Base-by-base conservation (phyloP, 805 yeast species). In the Candida manassasensis region DNA sequence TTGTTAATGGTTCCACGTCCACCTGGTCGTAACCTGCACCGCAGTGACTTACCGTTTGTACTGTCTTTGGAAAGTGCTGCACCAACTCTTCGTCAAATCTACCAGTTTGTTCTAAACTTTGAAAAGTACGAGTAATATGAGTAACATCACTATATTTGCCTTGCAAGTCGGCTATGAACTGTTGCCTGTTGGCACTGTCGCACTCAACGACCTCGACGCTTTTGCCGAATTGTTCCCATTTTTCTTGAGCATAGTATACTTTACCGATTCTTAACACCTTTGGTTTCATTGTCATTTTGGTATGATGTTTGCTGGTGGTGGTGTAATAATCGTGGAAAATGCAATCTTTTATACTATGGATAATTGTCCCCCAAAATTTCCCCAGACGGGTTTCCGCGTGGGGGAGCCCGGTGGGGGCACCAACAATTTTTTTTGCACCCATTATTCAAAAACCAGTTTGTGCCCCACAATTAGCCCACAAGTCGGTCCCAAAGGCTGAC, bases 11-110 rank as follows among this genome's bases (percentile, higher is more conserved):
- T 16, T 61, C 63, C 3, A 75, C 70, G 43, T 81, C 84, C 29
- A 81, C 64, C 56, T 81, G 87, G 52, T 82, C 90, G 55, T 82
- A 81, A 4, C 84, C 89, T 0, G 90, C 90, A 38, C 89, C 89
- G 40, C 69, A 61, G 53, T 81, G 86, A 41, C 76, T 63, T 10
- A 82, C 60, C 10, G 74, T 61, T 39, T 67, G 65, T 5, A 82
- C 66, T 0, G 77, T 53, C 2, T 57, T 37, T 3, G 90, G 90
- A 36, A 82, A 62, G 18, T 69, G 67, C 7, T 56, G 44, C 14
- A 75, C 68, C 42, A 82, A 52, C 45, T 82, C 88, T 32, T 63
- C 71, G 51, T 82, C 88, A 42, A 82, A 77, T 29, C 76, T 57
- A 1, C 89, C 89, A 3, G 86, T 79, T 33, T 64, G 59, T 6